Evolutionary conservation across 306 rosid genomes (phyloP), one percentile per base, ranked within the genome.

Genomic region (Albizia julibrissin): DNA sequence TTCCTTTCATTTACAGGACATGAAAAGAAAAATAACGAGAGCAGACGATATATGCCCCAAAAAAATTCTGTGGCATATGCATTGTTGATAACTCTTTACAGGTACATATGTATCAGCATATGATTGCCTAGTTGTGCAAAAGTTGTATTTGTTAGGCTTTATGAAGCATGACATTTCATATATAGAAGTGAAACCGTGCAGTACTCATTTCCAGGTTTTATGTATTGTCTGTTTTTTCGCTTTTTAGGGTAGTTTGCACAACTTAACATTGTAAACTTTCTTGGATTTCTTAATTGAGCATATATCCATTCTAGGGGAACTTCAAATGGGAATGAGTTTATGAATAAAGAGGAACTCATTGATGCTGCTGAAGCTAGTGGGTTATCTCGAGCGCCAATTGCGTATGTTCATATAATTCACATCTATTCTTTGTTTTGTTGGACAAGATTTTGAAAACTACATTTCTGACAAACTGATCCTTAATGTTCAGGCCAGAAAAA

Each of bases 331-430:
- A 90, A 81, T 67, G 99, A 93, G 80, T 93, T 88, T 83, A 95
- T 95, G 98, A 91, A 59, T 78, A 95, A 95, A 85, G 93, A 95
- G 84, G 95, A 93, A 86, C 96, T 93, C 78, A 89, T 93, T 40
- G 99, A 91, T 83, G 98, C 93, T 76, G 91, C 98, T 43, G 98
- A 95, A 95, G 97, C 96, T 24, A 93, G 98, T 83, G 97, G 96
- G 44, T 91, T 95, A 64, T 92, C 97, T 83, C 91, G 94, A 83
- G 94, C 73, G 69, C 88, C 98, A 13, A 89, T 95, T 84, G 91
- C 52, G 99, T 92, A 91, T 79, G 94, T 83, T 82, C 58, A 72
- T 62, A 44, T 46, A 29, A 69, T 62, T 72, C 72, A 50, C 56
- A 39, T 69, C 46, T 81, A 1, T 84, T 43, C 40, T 79, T 14